Evolutionary conservation across 805 yeast species (phyloP).

Genomic region (Cyberlindnera lachancei): DNA sequence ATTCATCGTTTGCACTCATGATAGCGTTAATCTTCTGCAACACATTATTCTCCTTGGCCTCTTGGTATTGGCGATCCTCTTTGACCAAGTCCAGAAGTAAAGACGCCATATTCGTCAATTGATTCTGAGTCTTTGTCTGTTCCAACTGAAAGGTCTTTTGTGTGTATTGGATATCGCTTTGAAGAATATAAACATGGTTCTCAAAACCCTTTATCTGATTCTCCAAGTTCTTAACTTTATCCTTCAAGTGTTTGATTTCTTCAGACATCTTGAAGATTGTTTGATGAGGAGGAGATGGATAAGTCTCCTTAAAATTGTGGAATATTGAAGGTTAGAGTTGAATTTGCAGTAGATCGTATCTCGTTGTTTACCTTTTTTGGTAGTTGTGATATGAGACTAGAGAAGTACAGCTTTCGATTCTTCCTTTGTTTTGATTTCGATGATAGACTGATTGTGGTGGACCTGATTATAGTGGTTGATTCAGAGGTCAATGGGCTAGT

Average conservation of each 20-base stretch:
- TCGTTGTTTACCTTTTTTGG: too few relatives aligned
- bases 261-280: constrained; percentile 10
- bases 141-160: constrained; percentile 21
- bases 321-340: too few relatives aligned
- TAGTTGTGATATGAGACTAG: too few relatives aligned
- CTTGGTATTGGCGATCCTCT: constrained; percentile 20
- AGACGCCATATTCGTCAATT: constrained; percentile 18
- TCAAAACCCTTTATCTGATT: constrained; percentile 18
- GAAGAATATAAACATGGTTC: constrained; percentile 18
- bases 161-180: constrained; percentile 17
- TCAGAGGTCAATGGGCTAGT: too few relatives aligned
- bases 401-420: too few relatives aligned
- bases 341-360: too few relatives aligned
- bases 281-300: background rate
- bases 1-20: constrained; percentile 16
- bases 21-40: constrained; percentile 18
- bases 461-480: too few relatives aligned
- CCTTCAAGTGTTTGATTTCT: constrained; percentile 18
- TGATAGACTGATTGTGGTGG: too few relatives aligned
- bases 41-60: constrained; percentile 16
- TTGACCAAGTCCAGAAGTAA: constrained; percentile 19
- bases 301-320: too few relatives aligned
- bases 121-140: constrained; percentile 19
- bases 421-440: too few relatives aligned
- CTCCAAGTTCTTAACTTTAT: constrained; percentile 20